Evolutionary conservation across 345 rosid genomes (phyloP).

Genomic region (Eucalyptus camaldulensis): DNA sequence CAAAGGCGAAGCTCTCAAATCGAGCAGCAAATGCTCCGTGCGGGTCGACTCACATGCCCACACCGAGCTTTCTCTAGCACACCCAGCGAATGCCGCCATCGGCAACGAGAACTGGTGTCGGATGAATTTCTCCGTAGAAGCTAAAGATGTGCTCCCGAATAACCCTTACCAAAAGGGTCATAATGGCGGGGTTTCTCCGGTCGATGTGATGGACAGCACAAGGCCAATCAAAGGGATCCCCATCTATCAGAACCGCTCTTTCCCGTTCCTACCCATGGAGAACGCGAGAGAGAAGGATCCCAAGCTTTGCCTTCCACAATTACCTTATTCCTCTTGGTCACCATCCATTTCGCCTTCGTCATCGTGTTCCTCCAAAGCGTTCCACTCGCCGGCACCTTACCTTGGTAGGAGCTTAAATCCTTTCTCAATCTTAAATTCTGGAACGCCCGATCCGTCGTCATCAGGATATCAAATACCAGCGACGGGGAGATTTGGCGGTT

Average conservation of each 20-base stretch:
- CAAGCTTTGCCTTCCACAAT: conserved; percentile 27
- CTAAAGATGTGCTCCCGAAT: background rate
- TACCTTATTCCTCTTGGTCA: conserved; percentile 19
- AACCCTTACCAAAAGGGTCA: background rate
- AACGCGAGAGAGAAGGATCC: conserved; percentile 18
- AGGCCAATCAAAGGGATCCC: conserved; percentile 82
- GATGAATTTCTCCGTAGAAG: background rate
- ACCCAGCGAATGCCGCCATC: background rate
- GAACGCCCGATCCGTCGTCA: background rate
- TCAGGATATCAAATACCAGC: background rate
- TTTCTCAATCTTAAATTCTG: conserved; percentile 21
- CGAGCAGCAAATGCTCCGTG: background rate
- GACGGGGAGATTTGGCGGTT: background rate
- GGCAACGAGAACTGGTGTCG: background rate
- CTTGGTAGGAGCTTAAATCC: conserved; percentile 37
- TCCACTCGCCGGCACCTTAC: conserved; percentile 7
- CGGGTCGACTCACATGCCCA: conserved; percentile 2
- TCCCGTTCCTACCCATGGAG: conserved; percentile 28
- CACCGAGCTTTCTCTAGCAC: conserved; percentile 35
- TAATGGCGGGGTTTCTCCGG: background rate
- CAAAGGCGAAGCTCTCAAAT: background rate
- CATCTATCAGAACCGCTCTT: conserved; percentile 59
- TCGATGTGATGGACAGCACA: conserved; percentile 17
- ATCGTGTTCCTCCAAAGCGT: background rate
- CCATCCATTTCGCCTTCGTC: conserved; percentile 1